Evolutionary conservation across 108 stramenopile species (phyloP).

Genomic region (Nannochloropsis oceanica): DNA sequence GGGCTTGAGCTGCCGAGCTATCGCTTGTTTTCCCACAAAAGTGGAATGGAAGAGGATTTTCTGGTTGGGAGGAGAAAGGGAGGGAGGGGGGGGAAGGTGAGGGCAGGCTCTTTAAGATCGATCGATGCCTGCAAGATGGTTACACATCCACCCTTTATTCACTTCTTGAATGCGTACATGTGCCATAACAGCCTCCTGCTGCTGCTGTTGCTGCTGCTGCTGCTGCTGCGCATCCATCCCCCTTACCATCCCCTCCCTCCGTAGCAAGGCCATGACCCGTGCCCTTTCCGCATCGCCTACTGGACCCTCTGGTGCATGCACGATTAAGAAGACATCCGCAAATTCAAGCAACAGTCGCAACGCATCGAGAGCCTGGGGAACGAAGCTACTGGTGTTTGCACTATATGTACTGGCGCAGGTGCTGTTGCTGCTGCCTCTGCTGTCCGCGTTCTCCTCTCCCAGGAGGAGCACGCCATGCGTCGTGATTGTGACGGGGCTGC

Average conservation of each 20-base stretch:
- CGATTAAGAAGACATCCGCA: background rate
- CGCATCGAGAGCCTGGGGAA: background rate
- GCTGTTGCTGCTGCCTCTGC: background rate
- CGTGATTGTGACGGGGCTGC: background rate
- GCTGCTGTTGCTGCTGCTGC: background rate
- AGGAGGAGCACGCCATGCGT: background rate
- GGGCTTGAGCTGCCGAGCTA: background rate
- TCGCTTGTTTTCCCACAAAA: background rate
- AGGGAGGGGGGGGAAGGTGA: background rate
- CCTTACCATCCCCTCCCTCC: background rate
- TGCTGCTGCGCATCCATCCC: background rate
- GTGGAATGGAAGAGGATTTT: background rate
- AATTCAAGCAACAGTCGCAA: background rate
- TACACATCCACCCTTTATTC: background rate
- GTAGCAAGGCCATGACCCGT: background rate
- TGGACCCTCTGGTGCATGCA: background rate
- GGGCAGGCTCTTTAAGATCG: background rate
- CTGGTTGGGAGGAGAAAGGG: background rate
- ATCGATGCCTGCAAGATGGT: background rate
- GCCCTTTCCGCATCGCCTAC: background rate
- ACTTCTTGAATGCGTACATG: background rate
- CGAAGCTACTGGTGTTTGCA: background rate
- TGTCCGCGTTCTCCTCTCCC: background rate
- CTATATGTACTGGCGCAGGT: background rate
- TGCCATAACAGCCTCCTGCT: background rate